Percentiles rank a stretch among this genome's conserved stretches.
Conservation (phyloP, 139 green algal genomes). For the Chlorella sp. region DNA sequence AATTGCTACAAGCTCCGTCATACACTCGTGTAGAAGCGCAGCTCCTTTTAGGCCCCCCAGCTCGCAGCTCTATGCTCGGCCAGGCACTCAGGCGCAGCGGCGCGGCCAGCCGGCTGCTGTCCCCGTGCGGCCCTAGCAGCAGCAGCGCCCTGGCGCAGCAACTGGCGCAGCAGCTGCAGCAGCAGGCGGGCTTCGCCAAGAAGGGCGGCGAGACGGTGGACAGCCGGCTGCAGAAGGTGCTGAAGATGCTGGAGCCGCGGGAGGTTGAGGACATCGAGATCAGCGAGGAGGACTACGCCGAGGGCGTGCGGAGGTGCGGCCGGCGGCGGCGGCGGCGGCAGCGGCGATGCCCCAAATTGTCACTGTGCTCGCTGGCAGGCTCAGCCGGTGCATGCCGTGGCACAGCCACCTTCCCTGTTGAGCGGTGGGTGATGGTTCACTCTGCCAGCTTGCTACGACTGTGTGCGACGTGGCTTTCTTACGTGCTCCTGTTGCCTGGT, state of each 20-base stretch:
- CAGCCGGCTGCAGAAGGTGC: slow-evolving; percentile 28
- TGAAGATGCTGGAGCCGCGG: slow-evolving; percentile 27
- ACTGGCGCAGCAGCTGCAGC: slow-evolving; percentile 16
- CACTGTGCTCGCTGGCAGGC: too few relatives aligned
- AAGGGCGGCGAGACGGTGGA: slow-evolving; percentile 17
- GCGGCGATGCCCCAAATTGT: too few relatives aligned
- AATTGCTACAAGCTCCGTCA: too few relatives aligned
- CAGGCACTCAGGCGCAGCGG: not conserved
- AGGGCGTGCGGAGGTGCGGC: slow-evolving; percentile 35
- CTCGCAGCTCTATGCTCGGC: not conserved
- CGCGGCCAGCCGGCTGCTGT: not conserved
- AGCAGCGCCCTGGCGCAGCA: not conserved
- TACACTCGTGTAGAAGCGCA: too few relatives aligned
- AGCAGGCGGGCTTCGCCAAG: slow-evolving; percentile 29
- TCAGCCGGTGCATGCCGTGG: too few relatives aligned
- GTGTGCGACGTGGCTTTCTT: too few relatives aligned
- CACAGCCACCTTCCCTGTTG: too few relatives aligned
- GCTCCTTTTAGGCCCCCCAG: not conserved
- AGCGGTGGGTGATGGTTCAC: too few relatives aligned
- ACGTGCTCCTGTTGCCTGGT: not conserved
- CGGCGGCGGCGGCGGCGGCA: not conserved
- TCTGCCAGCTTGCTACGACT: too few relatives aligned
- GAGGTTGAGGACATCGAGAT: slow-evolving; percentile 15
- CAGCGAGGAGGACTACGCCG: slow-evolving; percentile 34
- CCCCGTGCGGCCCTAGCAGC: not conserved